Conservation (phyloP, 306 rosid genomes). For the Vicia sativa region DNA sequence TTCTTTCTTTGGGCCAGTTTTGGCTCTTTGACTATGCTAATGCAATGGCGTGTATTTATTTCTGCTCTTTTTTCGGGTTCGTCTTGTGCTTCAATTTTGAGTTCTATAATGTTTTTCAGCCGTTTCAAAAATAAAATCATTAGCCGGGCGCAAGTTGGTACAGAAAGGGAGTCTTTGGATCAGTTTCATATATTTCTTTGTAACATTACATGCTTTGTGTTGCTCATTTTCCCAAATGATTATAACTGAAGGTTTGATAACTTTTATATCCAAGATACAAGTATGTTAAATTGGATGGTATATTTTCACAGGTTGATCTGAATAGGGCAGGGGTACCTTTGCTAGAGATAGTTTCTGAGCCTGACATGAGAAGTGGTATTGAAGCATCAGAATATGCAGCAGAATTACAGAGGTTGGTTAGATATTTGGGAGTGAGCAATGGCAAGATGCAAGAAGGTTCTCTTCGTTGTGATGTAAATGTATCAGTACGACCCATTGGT, state of each 20-base stretch:
- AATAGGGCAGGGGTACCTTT: slow-evolving; percentile 97
- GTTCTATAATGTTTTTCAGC: no score
- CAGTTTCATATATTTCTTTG: slow-evolving; percentile 15
- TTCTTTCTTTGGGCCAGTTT: no score
- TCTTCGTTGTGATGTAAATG: slow-evolving; percentile 91
- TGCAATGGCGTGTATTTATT: no score
- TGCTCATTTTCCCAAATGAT: slow-evolving; percentile 22
- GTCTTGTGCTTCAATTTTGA: no score
- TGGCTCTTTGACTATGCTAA: no score
- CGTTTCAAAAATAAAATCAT: no score
- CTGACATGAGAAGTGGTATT: slow-evolving; percentile 93
- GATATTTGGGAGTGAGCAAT: slow-evolving; percentile 93
- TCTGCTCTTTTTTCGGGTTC: no score
- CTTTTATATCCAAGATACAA: not conserved
- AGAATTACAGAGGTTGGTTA: slow-evolving; percentile 86
- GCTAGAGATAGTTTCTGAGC: slow-evolving; percentile 98
- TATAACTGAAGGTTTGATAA: not conserved
- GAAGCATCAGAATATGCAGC: slow-evolving; percentile 99
- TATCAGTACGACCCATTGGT: slow-evolving; percentile 86
- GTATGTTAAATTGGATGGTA: slow-evolving; percentile 32
- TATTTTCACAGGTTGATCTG: slow-evolving; percentile 79
- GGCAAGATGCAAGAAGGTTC: slow-evolving; percentile 99
- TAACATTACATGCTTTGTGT: not conserved
- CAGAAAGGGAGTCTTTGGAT: not conserved
- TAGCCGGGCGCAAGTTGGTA: no score